Evolutionary conservation across 2,329 filamentous ascomycete species (phyloP).

Genomic region (Fonsecaea nubica): DNA sequence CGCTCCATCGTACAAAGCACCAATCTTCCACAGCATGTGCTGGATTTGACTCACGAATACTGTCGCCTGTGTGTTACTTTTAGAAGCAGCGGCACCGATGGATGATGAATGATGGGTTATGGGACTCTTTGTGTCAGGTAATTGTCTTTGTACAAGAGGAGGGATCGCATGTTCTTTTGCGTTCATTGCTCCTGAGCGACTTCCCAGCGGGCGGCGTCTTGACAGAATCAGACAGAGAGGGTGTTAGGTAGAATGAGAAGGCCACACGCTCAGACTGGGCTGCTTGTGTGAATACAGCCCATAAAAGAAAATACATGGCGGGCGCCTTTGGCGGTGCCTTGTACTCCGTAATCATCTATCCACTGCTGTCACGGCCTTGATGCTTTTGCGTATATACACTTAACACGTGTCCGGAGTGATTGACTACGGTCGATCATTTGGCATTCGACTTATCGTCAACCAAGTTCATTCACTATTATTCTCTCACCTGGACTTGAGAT

Average conservation of each 20-base stretch:
- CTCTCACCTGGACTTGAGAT: neutral
- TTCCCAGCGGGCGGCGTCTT: slow-evolving; percentile 11
- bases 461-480: neutral
- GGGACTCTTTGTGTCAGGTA: neutral
- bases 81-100: slow-evolving; percentile 89
- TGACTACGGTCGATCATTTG: slow-evolving; percentile 10
- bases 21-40: slow-evolving; percentile 86
- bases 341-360: no score
- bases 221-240: neutral
- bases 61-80: slow-evolving; percentile 93
- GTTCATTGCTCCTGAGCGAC: slow-evolving; percentile 20
- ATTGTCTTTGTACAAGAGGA: slow-evolving; percentile 10
- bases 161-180: slow-evolving; percentile 4
- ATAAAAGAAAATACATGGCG: slow-evolving; percentile 4
- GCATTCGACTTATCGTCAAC: neutral
- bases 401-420: slow-evolving; percentile 7
- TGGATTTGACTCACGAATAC: slow-evolving; percentile 96
- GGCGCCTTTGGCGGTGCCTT: neutral
- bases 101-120: slow-evolving; percentile 61
- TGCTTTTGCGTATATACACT: neutral
- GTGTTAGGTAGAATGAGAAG: neutral
- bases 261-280: neutral
- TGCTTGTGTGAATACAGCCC: neutral
- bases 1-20: slow-evolving; percentile 97
- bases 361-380: neutral